Evolutionary conservation across 176 grass and related monocot species (phyloP).

Genomic region (Dendrocalamus sinicus): DNA sequence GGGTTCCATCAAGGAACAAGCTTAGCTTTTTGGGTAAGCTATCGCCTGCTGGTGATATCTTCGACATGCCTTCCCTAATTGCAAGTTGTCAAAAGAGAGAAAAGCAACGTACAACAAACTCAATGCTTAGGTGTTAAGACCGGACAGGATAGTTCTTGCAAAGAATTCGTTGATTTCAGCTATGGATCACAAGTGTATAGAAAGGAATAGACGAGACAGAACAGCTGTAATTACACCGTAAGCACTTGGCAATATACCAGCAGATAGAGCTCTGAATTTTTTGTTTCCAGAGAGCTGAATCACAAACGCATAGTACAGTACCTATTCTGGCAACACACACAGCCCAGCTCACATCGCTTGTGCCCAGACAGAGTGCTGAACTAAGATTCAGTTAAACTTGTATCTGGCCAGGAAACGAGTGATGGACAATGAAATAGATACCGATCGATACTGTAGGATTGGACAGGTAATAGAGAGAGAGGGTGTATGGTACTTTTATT

Average conservation of each 20-base stretch:
- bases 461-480: too few species aligned
- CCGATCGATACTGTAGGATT: too few species aligned
- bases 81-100: not conserved
- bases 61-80: not conserved
- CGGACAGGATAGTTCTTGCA: not conserved
- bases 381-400: too few species aligned
- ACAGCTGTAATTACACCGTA: not conserved
- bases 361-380: too few species aligned
- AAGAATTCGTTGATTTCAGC: not conserved
- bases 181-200: not conserved
- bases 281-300: not conserved
- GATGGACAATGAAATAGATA: too few species aligned
- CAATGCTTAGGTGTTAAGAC: not conserved
- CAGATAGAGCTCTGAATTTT: not conserved
- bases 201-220: not conserved
- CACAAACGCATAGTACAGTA: not conserved
- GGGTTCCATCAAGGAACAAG: slow-evolving; percentile 10
- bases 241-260: not conserved
- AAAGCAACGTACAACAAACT: slow-evolving; percentile 36
- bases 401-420: too few species aligned
- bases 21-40: not conserved
- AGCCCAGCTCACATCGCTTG: too few species aligned
- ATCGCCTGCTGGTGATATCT: not conserved
- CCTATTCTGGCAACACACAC: too few species aligned
- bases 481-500: too few species aligned